Base-by-base conservation (phyloP, 768 basidiomycete species). In the Hemileccinum impolitum region DNA sequence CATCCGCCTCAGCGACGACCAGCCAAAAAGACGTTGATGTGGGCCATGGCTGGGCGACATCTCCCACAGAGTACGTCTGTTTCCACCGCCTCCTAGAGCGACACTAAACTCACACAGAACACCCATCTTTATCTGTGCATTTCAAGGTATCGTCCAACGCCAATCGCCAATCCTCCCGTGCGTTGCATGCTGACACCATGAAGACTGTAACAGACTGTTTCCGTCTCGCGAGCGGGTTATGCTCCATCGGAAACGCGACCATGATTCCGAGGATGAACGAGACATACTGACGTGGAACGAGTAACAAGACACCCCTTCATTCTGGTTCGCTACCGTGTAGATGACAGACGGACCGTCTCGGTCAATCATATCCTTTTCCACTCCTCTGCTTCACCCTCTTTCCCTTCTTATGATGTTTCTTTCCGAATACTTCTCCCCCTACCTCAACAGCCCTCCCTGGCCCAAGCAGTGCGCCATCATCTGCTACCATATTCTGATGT, bases 291-390 rank as follows among this genome's bases (percentile, higher is more conserved):
- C 81, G 11, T 90, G 88, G 88, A 89, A 90, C 57, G 75, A 79
- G 62, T 78, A 57, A 59, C 47, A 30, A 39, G n/a, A 7, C 12
- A 17, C 7, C 19, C n/a, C 14, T 36, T 6, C 8, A 19, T 11
- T 31, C 11, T 34, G 18, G 2, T n/a, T n/a, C n/a, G n/a, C n/a
- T n/a, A 30, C 8, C 17, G 35, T 13, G 30, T 48, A 43, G n/a
- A 47, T 17, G 12, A 31, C 47, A 17, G 18, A 19, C 17, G n/a
- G n/a, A 12, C 19, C 19, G 40, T 15, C 43, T 32, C 19, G 18
- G 28, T 66, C 62, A 80, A 65, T 96, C 95, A 59, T 97, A 98
- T 19, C 95, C 95, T 61, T 81, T 87, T 13, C 95, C 95, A 62
- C 91, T 93, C 53, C 95, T 75, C 68, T 94, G 88, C 71, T 98